phyloP scores from a whole-genome alignment of 2,329 filamentous ascomycete genomes.

The Xylaria multiplex region DNA sequence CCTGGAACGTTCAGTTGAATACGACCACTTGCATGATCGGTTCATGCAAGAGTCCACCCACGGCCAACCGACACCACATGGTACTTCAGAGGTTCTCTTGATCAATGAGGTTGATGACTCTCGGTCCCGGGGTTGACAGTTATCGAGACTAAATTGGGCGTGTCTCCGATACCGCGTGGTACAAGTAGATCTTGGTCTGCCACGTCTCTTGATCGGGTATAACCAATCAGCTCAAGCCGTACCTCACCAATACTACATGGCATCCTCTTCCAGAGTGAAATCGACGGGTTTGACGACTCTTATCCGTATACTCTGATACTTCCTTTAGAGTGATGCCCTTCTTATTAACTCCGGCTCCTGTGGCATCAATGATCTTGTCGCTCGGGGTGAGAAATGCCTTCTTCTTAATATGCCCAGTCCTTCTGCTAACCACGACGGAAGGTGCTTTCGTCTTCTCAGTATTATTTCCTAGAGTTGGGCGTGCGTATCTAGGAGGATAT shows the following conservation, averaged over 20 bases:
- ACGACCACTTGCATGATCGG: constrained; percentile 6
- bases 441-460: constrained; percentile 47
- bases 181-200: constrained; percentile 32
- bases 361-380: constrained; percentile 17
- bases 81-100: neutral
- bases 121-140: constrained; percentile 13
- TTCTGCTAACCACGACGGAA: constrained; percentile 48
- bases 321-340: neutral
- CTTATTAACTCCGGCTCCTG: constrained; percentile 1
- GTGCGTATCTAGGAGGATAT: constrained; percentile 20
- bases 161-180: constrained; percentile 42
- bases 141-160: constrained; percentile 20
- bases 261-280: constrained; percentile 1
- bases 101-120: constrained; percentile 1
- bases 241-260: constrained; percentile 28
- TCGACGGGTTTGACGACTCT: constrained; percentile 10
- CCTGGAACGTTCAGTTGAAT: neutral
- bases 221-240: constrained; percentile 32
- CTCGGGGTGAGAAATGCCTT: constrained; percentile 28
- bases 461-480: constrained; percentile 44
- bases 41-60: constrained; percentile 7
- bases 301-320: constrained; percentile 4
- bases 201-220: constrained; percentile 40
- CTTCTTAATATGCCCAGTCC: constrained; percentile 41
- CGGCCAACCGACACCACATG: constrained; percentile 1